Evolutionary conservation across 1,284 basidiomycete species (phyloP), one percentile per base, ranked within the genome.

Genomic region (Anthracocystis panici-leucophaei): DNA sequence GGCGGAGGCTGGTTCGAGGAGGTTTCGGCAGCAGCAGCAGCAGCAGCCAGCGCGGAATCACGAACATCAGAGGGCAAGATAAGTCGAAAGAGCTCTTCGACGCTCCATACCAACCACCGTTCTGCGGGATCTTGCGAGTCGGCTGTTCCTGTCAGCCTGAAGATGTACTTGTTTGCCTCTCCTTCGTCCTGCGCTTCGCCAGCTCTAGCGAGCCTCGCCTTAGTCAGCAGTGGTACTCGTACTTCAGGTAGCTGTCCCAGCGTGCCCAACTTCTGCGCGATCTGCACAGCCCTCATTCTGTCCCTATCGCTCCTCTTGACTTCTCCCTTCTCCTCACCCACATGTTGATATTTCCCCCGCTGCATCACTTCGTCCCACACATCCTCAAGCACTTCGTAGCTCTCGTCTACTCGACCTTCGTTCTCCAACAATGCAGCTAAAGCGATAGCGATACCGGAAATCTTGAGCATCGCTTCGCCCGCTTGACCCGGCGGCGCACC

Each of bases 71-170:
- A 45, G 0, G 73, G 77, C 10, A 79, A 38, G 0, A 67, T 53
- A 21, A 84, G 67, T 6, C 75, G 56, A 48, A 84, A 68, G 21
- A 84, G 72, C 67, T 84, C 84, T 42, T 82, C 81, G 23, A 86
- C 82, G 58, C 81, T 83, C 85, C 85, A 86, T 0, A 77, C 72
- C n/a, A 85, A 62, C 69, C 82, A 81, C 27, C 75, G 58, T 54
- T 86, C 85, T 9, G 77, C 75, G 0, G 77, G 74, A 18, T 81
- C 78, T 27, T 59, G 48, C 21, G 72, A 68, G 2, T 61, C 59
- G 2, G 70, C 57, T 0, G 71, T 75, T 9, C 68, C 73, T n/a
- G 71, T 73, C 25, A 71, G 31, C 6, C 45, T 21, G 63, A 70
- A 64, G 55, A 27, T 54, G 21, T 25, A 58, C 54, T 42, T 77